Base-by-base conservation (phyloP, 305 asterid species). In the Rubia balearica region DNA sequence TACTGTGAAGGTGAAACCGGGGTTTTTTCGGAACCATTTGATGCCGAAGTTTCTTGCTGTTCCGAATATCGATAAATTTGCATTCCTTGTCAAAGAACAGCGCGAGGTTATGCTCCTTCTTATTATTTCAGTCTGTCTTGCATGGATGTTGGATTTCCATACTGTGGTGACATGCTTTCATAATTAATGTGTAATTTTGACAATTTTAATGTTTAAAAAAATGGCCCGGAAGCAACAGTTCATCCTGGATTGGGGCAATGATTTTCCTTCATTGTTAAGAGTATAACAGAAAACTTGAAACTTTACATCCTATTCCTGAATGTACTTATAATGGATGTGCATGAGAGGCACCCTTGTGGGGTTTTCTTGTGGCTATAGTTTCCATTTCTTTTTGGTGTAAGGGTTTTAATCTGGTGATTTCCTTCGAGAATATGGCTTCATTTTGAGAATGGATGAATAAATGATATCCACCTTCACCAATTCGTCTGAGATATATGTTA, bases 21-120 rank as follows among this genome's bases (percentile, higher is more conserved):
- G 98, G n/a, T 86, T 79, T 79, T 94, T 94, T 73, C 95, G 98
- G 73, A 94, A 94, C 83, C 90, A 91, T 85, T 79, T 94, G 86
- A 94, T 94, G 98, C 98, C 96, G 4, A 94, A 91, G 74, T 70
- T 94, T 81, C 87, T 88, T 36, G 97, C 96, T 41, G 91, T 91
- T 6, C 97, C 97, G 0, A 89, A 85, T 79, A 91, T 91, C 16
- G 96, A 89, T 68, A 94, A 93, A 80, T 93, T 88, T 71, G 83
- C 87, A 6, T 77, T 86, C 79, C 90, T 93, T 65, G 75, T 91
- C 42, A 83, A 78, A 8, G 96, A 93, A 75, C 98, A 91, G 86
- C 87, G 91, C 46, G 86, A 88, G 97, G 98, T 88, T 83, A 65
- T 11, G 22, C 57, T 21, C n/a, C 14, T 21, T 11, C 4, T 36